Evolutionary conservation across 495 filamentous ascomycete species (phyloP).

Genomic region (Lasiosphaeriaceae sp.): DNA sequence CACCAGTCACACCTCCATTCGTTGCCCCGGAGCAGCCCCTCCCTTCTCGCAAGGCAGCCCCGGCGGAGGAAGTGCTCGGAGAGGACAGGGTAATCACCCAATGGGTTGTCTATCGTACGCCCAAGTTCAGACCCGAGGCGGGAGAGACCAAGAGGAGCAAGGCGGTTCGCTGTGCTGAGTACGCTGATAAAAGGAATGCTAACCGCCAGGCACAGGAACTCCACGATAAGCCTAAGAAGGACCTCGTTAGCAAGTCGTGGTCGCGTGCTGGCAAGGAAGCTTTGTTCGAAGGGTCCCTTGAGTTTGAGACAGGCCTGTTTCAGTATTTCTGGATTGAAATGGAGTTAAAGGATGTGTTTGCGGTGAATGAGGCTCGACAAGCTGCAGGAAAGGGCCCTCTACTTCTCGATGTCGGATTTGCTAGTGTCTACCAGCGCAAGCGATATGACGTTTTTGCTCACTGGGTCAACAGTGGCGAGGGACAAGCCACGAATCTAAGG

Average conservation of each 20-base stretch:
- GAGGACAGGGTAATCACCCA: background rate
- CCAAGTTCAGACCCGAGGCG: background rate
- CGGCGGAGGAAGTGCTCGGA: background rate
- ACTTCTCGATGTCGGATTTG: constrained; percentile 2
- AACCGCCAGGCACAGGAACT: background rate
- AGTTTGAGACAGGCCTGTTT: background rate
- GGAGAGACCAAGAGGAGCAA: background rate
- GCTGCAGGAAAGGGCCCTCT: background rate
- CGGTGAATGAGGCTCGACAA: background rate
- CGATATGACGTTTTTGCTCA: constrained; percentile 17
- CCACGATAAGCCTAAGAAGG: background rate
- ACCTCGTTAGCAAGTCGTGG: background rate
- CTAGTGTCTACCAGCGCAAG: constrained; percentile 7
- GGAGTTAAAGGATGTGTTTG: background rate
- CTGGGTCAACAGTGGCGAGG: background rate
- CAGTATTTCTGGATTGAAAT: constrained; percentile 8
- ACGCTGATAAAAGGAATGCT: background rate
- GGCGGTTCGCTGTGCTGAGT: background rate
- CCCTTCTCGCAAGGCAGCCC: background rate
- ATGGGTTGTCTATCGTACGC: constrained; percentile 5
- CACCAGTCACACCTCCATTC: too few relatives aligned
- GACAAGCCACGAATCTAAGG: background rate
- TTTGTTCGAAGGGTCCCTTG: background rate
- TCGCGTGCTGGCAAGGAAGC: background rate
- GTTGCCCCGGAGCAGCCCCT: background rate